A percentile compares a stretch with the other conserved stretches of the same genome.
Conservation (phyloP, 202 grass and related monocot species). For the Setaria italica region DNA sequence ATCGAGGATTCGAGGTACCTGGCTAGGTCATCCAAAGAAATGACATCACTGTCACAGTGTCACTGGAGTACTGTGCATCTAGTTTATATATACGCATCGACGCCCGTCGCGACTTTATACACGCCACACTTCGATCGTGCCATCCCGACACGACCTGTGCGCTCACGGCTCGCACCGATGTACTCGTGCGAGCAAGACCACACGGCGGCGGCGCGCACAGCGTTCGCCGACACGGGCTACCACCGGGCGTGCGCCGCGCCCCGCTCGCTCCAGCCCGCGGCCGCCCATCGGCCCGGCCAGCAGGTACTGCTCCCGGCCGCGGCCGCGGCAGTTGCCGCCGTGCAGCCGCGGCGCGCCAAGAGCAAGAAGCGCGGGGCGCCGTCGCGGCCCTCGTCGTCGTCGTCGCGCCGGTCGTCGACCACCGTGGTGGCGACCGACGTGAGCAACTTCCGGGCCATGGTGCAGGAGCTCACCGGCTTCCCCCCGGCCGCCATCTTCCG, state of each 20-base stretch:
- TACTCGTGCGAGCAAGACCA: conserved; percentile 32
- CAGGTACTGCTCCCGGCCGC: neutral
- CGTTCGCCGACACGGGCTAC: conserved; percentile 2
- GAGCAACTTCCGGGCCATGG: conserved; percentile 44
- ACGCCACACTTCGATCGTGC: neutral
- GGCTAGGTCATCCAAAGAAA: too few species aligned
- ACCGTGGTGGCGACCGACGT: conserved; percentile 60
- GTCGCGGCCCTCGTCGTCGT: neutral
- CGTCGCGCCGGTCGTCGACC: conserved; percentile 51
- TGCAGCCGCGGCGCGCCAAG: conserved; percentile 37
- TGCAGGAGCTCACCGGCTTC: conserved; percentile 48
- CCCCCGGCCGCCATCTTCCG: conserved; percentile 51
- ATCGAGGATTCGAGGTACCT: neutral
- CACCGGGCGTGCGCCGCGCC: conserved; percentile 10
- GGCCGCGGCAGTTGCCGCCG: neutral
- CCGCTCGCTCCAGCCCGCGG: neutral
- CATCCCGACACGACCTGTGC: neutral
- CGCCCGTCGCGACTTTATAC: neutral
- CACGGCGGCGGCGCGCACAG: neutral
- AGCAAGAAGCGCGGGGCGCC: conserved; percentile 29
- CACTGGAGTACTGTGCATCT: neutral
- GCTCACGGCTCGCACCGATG: neutral
- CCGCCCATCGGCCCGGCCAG: neutral
- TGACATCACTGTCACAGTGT: neutral
- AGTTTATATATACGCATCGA: conserved; percentile 38